Conservation (phyloP, 106 monocot genomes). For the Acorus calamus region DNA sequence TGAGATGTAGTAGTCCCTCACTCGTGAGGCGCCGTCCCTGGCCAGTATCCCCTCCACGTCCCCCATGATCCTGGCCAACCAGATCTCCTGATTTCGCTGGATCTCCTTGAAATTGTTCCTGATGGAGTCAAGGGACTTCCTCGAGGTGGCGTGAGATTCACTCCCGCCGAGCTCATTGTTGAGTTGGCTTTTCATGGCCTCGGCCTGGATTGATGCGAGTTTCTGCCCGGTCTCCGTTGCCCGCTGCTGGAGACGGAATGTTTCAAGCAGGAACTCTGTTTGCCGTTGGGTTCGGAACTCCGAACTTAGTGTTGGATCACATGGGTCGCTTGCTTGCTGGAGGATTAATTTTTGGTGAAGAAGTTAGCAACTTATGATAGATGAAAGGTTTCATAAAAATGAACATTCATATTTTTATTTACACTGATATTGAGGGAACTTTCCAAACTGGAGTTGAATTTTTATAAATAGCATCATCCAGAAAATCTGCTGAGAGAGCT, state of each 20-base stretch:
- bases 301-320: constrained; percentile 47
- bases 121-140: constrained; percentile 50
- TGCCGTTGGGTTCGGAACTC: constrained; percentile 69
- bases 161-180: constrained; percentile 35
- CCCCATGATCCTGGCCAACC: constrained; percentile 89
- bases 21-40: constrained; percentile 49
- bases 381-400: too few species aligned
- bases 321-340: constrained; percentile 65
- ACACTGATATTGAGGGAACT: too few species aligned
- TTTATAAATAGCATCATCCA: too few species aligned
- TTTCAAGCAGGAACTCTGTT: constrained; percentile 74
- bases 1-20: constrained; percentile 59
- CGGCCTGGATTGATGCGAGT: constrained; percentile 43
- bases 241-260: constrained; percentile 59
- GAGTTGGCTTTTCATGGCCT: constrained; percentile 25
- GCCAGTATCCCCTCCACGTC: constrained; percentile 85
- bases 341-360: neutral
- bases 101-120: constrained; percentile 77
- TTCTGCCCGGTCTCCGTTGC: constrained; percentile 79
- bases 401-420: too few species aligned
- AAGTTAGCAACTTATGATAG: too few species aligned
- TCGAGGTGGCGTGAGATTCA: constrained; percentile 30
- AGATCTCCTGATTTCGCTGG: constrained; percentile 81
- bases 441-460: too few species aligned
- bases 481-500: too few species aligned